Percentiles rank a stretch among this genome's conserved stretches.
These are phyloP conservation scores for Chloromonas sp. DNA, from an alignment of 163 green algal species.

Conservation along the genomic window DNA sequence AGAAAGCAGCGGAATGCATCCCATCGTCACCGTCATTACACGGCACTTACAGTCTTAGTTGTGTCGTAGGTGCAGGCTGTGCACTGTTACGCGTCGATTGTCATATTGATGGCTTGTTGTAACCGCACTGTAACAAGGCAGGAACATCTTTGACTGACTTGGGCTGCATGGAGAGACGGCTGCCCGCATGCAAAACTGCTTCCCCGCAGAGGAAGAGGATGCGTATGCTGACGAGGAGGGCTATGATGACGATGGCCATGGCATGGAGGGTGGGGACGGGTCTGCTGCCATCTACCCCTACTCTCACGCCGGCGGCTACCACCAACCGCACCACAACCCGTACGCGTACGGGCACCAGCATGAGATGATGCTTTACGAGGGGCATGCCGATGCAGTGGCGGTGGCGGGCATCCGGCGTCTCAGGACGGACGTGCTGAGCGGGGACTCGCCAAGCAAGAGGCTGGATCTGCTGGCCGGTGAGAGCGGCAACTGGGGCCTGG, in stretches of 20 bases:
- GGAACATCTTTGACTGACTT: not conserved
- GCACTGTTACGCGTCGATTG: not conserved
- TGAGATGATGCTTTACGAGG: not conserved
- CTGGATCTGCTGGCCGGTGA: constrained; percentile 22
- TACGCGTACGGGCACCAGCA: not conserved
- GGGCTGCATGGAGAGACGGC: not conserved
- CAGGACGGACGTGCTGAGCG: not conserved
- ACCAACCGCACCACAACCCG: not conserved
- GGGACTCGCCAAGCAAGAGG: constrained; percentile 27
- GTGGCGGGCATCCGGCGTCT: not conserved
- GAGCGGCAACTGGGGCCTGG: not conserved
- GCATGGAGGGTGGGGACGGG: not conserved
- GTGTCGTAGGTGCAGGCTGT: not conserved
- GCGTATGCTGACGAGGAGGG: not conserved
- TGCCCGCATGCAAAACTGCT: not conserved
- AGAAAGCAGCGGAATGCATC: too few relatives aligned
- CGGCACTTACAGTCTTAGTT: not conserved
- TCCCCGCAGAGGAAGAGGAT: not conserved
- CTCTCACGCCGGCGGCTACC: not conserved
- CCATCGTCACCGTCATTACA: too few relatives aligned
- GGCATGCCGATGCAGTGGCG: not conserved
- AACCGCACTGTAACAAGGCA: not conserved
- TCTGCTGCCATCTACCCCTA: not conserved
- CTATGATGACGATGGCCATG: not conserved
- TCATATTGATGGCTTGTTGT: not conserved